Conservation (phyloP, 257 asterid genomes). For the Fraxinus cuspidata region DNA sequence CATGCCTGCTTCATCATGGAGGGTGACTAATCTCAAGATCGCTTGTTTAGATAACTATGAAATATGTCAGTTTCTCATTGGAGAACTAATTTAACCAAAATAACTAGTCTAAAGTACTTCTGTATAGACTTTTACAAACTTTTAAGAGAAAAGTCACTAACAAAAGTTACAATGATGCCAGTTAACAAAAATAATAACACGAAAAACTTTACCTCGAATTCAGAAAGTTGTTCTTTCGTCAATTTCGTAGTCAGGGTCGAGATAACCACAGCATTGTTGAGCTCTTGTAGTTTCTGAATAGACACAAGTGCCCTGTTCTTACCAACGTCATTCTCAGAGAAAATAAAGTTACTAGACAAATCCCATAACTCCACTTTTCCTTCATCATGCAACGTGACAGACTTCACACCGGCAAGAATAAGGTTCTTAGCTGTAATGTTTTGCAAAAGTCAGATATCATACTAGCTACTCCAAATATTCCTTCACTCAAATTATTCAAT, state of each 20-base stretch:
- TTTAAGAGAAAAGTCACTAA: background rate
- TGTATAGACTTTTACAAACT: background rate
- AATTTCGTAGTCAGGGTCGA: constrained; percentile 68
- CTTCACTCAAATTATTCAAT: constrained; percentile 4
- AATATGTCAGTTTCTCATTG: background rate
- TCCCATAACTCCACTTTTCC: constrained; percentile 86
- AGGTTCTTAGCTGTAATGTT: constrained; percentile 82
- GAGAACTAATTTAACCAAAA: background rate
- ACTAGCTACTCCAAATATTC: background rate
- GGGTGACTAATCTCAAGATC: background rate
- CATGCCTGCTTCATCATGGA: background rate
- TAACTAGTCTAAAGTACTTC: background rate
- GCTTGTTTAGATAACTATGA: background rate
- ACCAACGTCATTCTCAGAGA: constrained; percentile 82
- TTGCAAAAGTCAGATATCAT: constrained; percentile 23
- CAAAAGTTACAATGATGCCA: background rate
- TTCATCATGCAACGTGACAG: constrained; percentile 92
- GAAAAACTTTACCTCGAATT: constrained; percentile 60
- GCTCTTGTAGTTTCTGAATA: constrained; percentile 85
- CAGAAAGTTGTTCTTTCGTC: constrained; percentile 67
- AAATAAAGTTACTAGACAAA: constrained; percentile 79
- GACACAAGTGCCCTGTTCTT: constrained; percentile 89
- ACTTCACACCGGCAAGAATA: constrained; percentile 92
- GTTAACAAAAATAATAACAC: background rate
- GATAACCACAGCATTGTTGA: constrained; percentile 80